A percentile compares a stretch with the other conserved stretches of the same genome.
Evolutionary conservation across 176 grass and related monocot species (phyloP).

Genomic region (Eremochloa ophiuroides): DNA sequence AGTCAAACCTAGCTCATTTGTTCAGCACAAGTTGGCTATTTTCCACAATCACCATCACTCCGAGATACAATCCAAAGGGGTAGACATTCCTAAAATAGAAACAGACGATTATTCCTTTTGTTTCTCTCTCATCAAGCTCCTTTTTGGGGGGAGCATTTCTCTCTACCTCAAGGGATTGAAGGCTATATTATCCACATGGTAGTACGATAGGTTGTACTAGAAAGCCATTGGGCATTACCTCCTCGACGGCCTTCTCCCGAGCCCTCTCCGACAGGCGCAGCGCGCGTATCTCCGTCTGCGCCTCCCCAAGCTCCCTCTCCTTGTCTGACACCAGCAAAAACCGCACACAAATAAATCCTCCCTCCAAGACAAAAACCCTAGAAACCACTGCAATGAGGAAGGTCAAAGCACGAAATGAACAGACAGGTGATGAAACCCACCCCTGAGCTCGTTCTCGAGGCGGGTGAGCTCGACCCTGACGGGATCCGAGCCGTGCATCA

Average conservation of each 20-base stretch:
- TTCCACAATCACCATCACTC: neutral
- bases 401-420: neutral
- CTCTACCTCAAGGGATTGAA: neutral
- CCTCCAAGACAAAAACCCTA: neutral
- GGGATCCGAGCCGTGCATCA: constrained; percentile 99
- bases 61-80: neutral
- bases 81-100: neutral
- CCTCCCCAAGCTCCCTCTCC: constrained; percentile 86
- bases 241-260: constrained; percentile 98
- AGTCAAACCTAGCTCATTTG: neutral
- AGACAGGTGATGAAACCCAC: constrained; percentile 35
- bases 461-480: constrained; percentile 95
- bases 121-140: neutral
- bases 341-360: neutral
- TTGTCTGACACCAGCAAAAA: constrained; percentile 51
- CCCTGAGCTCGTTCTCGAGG: constrained; percentile 92
- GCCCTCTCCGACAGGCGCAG: constrained; percentile 91
- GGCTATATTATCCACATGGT: neutral
- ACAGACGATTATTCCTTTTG: neutral
- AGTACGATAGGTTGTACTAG: neutral
- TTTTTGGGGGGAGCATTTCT: neutral
- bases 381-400: neutral
- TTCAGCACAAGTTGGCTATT: neutral
- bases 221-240: constrained; percentile 40
- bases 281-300: constrained; percentile 87